A percentile compares a stretch with the other conserved stretches of the same genome.
Conservation (phyloP, 768 basidiomycete genomes). For the Amylocystis lapponica region DNA sequence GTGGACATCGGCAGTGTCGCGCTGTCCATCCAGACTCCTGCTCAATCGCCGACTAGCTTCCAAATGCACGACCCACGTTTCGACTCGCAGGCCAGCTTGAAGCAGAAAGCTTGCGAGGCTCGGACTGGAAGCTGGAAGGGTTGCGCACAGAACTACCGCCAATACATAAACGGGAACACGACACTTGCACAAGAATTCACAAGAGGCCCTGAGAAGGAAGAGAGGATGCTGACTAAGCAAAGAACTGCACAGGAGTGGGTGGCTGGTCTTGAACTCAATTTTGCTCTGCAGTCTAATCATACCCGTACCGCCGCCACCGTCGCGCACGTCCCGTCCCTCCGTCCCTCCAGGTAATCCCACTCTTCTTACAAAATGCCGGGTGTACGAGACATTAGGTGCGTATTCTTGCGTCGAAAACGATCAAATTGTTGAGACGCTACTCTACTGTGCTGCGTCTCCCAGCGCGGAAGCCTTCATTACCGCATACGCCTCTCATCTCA, state of each 20-base stretch:
- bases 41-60: not conserved
- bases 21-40: not conserved
- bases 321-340: slow-evolving; percentile 42
- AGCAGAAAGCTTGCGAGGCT: not conserved
- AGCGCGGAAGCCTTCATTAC: slow-evolving; percentile 93
- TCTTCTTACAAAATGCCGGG: slow-evolving; percentile 56
- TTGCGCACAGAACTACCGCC: not conserved
- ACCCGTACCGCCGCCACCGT: slow-evolving; percentile 45
- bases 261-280: slow-evolving; percentile 31
- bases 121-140: no score
- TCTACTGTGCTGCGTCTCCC: slow-evolving; percentile 8
- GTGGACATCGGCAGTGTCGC: no score
- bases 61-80: not conserved
- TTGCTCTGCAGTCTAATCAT: slow-evolving; percentile 14
- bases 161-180: not conserved
- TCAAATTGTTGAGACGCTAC: slow-evolving; percentile 8
- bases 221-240: slow-evolving; percentile 33
- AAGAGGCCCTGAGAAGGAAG: not conserved
- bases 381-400: slow-evolving; percentile 76
- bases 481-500: slow-evolving; percentile 93
- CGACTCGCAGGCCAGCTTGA: not conserved
- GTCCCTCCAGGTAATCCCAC: slow-evolving; percentile 39
- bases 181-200: not conserved
- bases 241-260: slow-evolving; percentile 35
- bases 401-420: slow-evolving; percentile 16